Evolutionary conservation across 2,329 filamentous ascomycete genomes (phyloP).

Genomic region (Alternaria viburni): DNA sequence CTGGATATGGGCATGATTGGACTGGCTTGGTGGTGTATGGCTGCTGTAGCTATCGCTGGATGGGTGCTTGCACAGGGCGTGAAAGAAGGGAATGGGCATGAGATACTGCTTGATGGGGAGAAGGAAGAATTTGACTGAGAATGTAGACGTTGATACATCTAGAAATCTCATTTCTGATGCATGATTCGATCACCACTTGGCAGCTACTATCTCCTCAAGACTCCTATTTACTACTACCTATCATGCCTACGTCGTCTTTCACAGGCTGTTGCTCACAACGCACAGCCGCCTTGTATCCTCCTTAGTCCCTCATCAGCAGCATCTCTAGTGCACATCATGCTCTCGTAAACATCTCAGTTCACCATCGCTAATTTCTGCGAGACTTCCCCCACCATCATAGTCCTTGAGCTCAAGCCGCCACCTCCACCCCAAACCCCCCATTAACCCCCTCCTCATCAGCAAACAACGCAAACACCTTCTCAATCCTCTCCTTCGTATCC

Average conservation of each 20-base stretch:
- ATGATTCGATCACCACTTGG: background rate
- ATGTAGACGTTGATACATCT: background rate
- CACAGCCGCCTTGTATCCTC: background rate
- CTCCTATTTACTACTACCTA: no score
- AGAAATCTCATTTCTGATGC: rapidly evolving
- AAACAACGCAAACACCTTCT: background rate
- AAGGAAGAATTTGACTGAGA: background rate
- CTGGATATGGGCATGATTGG: conserved; percentile 64
- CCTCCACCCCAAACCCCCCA: background rate
- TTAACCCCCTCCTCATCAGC: background rate
- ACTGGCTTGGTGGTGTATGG: conserved; percentile 64
- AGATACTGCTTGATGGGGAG: conserved; percentile 65
- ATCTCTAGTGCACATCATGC: rapidly evolving
- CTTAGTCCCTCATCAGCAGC: background rate
- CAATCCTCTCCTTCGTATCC: background rate
- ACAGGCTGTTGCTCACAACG: background rate
- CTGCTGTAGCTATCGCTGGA: conserved; percentile 57
- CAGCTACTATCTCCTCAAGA: background rate
- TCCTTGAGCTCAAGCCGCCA: rapidly evolving
- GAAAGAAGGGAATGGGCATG: conserved; percentile 68
- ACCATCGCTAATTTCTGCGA: no score
- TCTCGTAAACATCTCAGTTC: background rate
- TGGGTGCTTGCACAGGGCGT: conserved; percentile 62
- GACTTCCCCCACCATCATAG: no score
- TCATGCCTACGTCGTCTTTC: background rate